Conservation (phyloP, 345 rosid species). For the Hypericum androsaemum region DNA sequence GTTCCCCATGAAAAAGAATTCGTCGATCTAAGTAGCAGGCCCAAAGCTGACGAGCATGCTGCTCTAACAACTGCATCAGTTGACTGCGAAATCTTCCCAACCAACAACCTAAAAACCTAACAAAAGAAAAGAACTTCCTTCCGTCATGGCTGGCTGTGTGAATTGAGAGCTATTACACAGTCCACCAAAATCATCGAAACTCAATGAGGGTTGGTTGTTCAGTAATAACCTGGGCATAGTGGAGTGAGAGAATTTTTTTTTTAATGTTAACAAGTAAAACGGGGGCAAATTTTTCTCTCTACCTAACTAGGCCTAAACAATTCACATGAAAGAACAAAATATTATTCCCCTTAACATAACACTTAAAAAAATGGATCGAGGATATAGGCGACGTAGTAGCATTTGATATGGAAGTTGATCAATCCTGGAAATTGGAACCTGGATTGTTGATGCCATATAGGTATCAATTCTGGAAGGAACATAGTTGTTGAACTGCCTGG, state of each 20-base stretch:
- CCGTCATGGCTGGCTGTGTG: too few relatives aligned
- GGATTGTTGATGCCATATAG: conserved; percentile 71
- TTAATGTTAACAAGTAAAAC: too few relatives aligned
- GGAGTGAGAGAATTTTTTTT: conserved; percentile 49
- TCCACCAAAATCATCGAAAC: too few relatives aligned
- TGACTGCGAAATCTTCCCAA: conserved; percentile 69
- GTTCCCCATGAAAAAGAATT: conserved; percentile 51
- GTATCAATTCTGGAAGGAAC: conserved; percentile 59
- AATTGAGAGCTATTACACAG: too few relatives aligned
- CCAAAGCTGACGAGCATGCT: conserved; percentile 61
- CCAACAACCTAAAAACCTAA: conserved; percentile 72
- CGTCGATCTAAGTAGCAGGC: conserved; percentile 58
- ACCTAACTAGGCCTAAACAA: too few relatives aligned
- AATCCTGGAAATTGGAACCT: conserved; percentile 39
- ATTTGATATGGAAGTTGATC: too few relatives aligned
- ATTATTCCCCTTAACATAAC: too few relatives aligned
- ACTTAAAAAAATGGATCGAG: too few relatives aligned
- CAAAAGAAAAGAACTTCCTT: neutral
- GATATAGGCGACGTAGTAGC: too few relatives aligned
- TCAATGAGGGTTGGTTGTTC: too few relatives aligned
- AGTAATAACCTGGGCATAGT: conserved; percentile 57
- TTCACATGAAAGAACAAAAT: too few relatives aligned
- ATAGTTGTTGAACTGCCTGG: conserved; percentile 50
- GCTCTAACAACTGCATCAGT: conserved; percentile 77
- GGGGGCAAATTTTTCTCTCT: too few relatives aligned